Evolutionary conservation across 352 stramenopile species (phyloP).

Genomic region (Globisporangium orthogonon): DNA sequence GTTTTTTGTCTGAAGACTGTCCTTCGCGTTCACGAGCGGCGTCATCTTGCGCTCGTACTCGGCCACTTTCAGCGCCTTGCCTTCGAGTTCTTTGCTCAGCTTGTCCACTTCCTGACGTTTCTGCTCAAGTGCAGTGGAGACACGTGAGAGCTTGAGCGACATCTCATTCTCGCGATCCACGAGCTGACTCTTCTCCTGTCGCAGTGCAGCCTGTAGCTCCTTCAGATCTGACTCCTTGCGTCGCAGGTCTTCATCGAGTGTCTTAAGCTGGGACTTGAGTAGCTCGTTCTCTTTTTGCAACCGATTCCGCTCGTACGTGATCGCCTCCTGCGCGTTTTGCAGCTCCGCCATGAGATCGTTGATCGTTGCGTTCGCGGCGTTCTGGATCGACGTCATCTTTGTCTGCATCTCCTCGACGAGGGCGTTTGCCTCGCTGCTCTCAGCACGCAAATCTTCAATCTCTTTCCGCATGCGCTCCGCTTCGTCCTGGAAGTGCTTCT

Average conservation of each 20-base stretch:
- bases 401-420: conserved; percentile 51
- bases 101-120: conserved; percentile 61
- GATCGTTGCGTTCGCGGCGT: conserved; percentile 69
- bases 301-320: conserved; percentile 44
- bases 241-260: conserved; percentile 42
- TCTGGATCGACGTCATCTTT: conserved; percentile 69
- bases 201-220: conserved; percentile 20
- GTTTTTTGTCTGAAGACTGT: conserved; percentile 46
- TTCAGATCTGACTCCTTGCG: conserved; percentile 35
- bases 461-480: conserved; percentile 40
- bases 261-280: conserved; percentile 27
- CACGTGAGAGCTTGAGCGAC: conserved; percentile 20
- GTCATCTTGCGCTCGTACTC: conserved; percentile 62
- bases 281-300: conserved; percentile 41
- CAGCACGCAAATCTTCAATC: conserved; percentile 31
- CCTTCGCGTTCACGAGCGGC: conserved; percentile 35
- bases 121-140: conserved; percentile 28
- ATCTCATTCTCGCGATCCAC: conserved; percentile 30
- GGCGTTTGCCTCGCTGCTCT: conserved; percentile 29
- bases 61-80: conserved; percentile 26
- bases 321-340: conserved; percentile 46
- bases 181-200: conserved; percentile 19
- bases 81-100: conserved; percentile 47
- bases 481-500: conserved; percentile 34
- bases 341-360: conserved; percentile 64